Evolutionary conservation across 345 rosid species (phyloP), one percentile per base, ranked within the genome.

Genomic region (Noccaea caerulescens): DNA sequence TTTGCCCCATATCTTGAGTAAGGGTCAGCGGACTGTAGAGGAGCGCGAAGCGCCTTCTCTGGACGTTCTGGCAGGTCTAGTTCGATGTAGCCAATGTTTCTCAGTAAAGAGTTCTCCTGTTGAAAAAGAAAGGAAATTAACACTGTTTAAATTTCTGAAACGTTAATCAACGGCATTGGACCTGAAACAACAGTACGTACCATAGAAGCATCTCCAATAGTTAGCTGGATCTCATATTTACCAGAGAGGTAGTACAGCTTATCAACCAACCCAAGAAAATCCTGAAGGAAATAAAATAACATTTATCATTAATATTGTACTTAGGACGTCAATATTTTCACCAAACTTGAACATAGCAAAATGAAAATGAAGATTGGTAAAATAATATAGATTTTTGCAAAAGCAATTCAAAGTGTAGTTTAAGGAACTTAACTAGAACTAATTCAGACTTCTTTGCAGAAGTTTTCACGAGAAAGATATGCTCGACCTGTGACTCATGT

Each of bases 191-290:
- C 25, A 65, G 52, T 63, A 63, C 85, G 75, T 81, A 92, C 99
- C 99, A 95, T 95, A 20, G 81, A 94, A 65, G 86, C 86, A 79
- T 95, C 99, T 55, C 99, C 99, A 61, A 92, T 80, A 44, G 84
- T 74, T n/a, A 95, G 89, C 82, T 95, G 92, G 56, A 92, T 81
- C 69, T 89, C 87, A 53, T 92, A 95, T 84, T 69, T 85, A 61
- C 98, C 97, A 5, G 98, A 95, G 23, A 92, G 89, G 72, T 95
- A 95, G 83, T 78, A 95, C 53, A 95, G 85, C 82, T 90, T 92
- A 79, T 95, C 99, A 54, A 95, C 97, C 77, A 90, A 77, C 58
- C 96, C 88, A 18, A 95, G 94, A 77, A 95, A 92, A 83, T 92
- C 97, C 99, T 95, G 52, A 78, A 76, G 33, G 50, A 70, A 71